Conservation (phyloP, 169 alveolate genomes). For the Plasmodium coatneyi region DNA sequence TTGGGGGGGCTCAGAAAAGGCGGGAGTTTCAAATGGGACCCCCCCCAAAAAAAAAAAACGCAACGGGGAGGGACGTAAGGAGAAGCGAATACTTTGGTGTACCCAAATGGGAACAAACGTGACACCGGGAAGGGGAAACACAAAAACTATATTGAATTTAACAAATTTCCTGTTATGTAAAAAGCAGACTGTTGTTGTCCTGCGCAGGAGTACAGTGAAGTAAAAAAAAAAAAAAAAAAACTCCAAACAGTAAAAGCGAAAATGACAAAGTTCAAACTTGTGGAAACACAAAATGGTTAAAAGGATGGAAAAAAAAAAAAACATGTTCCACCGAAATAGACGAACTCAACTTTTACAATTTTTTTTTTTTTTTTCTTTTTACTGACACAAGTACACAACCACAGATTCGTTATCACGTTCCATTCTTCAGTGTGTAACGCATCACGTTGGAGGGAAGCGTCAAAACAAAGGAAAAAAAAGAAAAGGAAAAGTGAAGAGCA, state of each 20-base stretch:
- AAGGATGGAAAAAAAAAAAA: not conserved
- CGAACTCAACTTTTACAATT: not conserved
- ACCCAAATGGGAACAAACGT: not conserved
- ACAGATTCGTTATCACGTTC: not conserved
- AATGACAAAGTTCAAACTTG: not conserved
- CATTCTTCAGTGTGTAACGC: not conserved
- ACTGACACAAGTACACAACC: conserved; percentile 1
- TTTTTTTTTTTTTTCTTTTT: not conserved
- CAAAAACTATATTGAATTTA: conserved; percentile 10
- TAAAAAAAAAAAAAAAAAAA: not conserved
- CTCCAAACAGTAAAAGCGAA: not conserved
- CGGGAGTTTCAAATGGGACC: not conserved
- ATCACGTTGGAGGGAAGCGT: not conserved
- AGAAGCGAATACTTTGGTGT: not conserved
- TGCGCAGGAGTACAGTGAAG: not conserved
- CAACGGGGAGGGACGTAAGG: not conserved
- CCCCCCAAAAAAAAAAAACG: not conserved
- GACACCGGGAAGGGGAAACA: not conserved
- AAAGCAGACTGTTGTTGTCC: not conserved
- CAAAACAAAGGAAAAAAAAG: not conserved
- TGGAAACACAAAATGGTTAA: not conserved
- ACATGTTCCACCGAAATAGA: not conserved
- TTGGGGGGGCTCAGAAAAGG: not conserved
- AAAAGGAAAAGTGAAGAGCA: not conserved
- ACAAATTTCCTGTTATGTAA: not conserved